phyloP scores from a whole-genome alignment of 2,329 filamentous ascomycete species.

The Leptographium galeiforme region DNA sequence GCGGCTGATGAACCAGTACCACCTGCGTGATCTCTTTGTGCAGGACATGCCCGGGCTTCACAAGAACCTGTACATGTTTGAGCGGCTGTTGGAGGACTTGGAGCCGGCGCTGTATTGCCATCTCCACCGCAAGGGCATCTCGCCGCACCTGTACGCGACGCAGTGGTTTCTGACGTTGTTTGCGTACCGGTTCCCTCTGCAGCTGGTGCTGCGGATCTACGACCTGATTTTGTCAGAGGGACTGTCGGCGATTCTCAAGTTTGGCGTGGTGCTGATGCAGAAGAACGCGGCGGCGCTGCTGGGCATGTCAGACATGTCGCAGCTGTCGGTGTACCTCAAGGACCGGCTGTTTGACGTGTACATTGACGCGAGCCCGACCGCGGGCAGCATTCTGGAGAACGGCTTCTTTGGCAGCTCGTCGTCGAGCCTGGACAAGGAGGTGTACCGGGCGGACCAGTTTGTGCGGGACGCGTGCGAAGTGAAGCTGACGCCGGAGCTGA shows the following conservation, averaged over 20 bases:
- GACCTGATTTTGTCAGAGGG: conserved; percentile 91
- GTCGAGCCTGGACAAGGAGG: conserved; percentile 80
- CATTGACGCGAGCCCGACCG: conserved; percentile 84
- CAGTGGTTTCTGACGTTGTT: conserved; percentile 99
- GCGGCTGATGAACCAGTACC: conserved; percentile 91
- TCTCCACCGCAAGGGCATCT: conserved; percentile 73
- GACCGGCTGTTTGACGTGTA: conserved; percentile 94
- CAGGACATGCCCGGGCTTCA: conserved; percentile 95
- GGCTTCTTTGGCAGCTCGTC: conserved; percentile 94
- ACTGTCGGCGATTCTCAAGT: conserved; percentile 82
- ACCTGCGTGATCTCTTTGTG: conserved; percentile 81
- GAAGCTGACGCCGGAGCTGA: conserved; percentile 68
- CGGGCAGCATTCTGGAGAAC: conserved; percentile 86
- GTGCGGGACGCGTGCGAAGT: conserved; percentile 86
- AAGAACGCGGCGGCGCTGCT: conserved; percentile 74
- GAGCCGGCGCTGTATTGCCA: conserved; percentile 94
- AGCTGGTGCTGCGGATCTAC: conserved; percentile 91
- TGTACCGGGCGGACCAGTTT: conserved; percentile 87
- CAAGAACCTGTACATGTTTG: conserved; percentile 86
- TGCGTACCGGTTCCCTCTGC: conserved; percentile 90
- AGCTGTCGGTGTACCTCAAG: conserved; percentile 79
- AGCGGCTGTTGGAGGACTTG: conserved; percentile 81
- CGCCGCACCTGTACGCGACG: conserved; percentile 86
- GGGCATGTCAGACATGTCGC: conserved; percentile 79
- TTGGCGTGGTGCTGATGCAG: conserved; percentile 90